Evolutionary conservation across 1,284 basidiomycete genomes (phyloP).

Genomic region (Cerioporus squamosus): DNA sequence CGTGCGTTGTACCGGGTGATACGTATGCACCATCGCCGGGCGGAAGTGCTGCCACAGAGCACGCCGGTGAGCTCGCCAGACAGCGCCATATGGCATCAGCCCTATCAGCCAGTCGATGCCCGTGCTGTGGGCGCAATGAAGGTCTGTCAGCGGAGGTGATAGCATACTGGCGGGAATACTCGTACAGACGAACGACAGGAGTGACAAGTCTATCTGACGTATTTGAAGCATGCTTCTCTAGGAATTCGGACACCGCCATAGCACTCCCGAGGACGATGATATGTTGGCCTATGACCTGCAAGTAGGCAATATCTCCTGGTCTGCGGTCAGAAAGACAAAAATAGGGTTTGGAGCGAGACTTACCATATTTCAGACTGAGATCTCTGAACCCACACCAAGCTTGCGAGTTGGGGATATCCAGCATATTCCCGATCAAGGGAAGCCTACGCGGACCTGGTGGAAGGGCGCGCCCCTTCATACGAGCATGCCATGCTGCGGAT

Average conservation of each 20-base stretch:
- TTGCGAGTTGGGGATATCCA: not conserved
- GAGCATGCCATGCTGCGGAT: too few relatives aligned
- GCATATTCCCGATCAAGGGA: conserved; percentile 3
- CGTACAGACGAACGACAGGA: not conserved
- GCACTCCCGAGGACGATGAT: conserved; percentile 13
- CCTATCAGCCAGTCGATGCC: conserved; percentile 11
- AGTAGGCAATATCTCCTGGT: conserved; percentile 5
- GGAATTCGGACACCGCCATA: conserved; percentile 6
- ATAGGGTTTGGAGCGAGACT: not conserved
- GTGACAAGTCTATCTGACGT: conserved; percentile 8
- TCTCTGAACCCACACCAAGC: conserved; percentile 1
- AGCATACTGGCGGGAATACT: not conserved
- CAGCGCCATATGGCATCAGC: conserved; percentile 22
- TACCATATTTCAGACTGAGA: conserved; percentile 1
- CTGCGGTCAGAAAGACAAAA: not conserved
- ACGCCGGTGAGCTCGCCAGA: conserved; percentile 22
- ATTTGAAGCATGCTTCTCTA: conserved; percentile 13
- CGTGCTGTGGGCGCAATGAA: not conserved
- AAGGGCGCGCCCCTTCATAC: not conserved
- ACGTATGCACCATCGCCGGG: not conserved
- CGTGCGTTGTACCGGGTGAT: not conserved
- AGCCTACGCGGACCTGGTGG: conserved; percentile 8
- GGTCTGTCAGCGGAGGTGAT: too few relatives aligned
- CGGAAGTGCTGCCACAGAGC: conserved; percentile 19
- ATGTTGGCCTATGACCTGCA: conserved; percentile 4